Evolutionary conservation across 2,329 filamentous ascomycete genomes (phyloP).

Genomic region (Penicillium sp.): DNA sequence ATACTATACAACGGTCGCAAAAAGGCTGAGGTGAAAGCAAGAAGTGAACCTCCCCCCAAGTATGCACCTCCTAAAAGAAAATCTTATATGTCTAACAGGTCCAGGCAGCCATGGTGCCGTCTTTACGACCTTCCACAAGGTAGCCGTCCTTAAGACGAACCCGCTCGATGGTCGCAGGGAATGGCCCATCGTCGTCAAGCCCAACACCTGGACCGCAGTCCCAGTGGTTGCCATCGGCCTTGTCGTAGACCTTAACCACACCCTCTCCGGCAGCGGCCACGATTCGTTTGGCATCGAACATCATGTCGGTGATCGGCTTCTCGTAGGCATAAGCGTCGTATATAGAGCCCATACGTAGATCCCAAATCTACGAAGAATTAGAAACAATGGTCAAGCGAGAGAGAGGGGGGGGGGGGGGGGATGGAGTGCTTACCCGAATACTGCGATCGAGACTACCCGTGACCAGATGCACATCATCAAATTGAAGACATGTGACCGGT

Average conservation of each 20-base stretch:
- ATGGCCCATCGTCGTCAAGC: slow-evolving; percentile 63
- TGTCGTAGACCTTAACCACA: slow-evolving; percentile 97
- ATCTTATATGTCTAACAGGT: slow-evolving; percentile 56
- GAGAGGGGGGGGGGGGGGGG: too few relatives aligned
- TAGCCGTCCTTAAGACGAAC: slow-evolving; percentile 94
- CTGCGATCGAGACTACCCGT: slow-evolving; percentile 91
- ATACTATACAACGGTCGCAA: slow-evolving; percentile 27
- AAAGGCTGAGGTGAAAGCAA: slow-evolving; percentile 6
- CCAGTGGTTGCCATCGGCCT: slow-evolving; percentile 93
- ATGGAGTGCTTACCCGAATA: slow-evolving; percentile 72
- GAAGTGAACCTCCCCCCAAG: slow-evolving; percentile 6
- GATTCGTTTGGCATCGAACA: slow-evolving; percentile 90
- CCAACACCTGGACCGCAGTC: slow-evolving; percentile 83
- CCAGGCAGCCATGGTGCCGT: slow-evolving; percentile 91
- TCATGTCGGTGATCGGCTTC: slow-evolving; percentile 88
- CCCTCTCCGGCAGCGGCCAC: slow-evolving; percentile 87
- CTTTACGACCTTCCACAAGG: slow-evolving; percentile 81
- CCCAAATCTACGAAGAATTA: slow-evolving; percentile 75
- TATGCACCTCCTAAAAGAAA: not conserved
- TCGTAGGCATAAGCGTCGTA: slow-evolving; percentile 96
- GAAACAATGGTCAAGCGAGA: not conserved
- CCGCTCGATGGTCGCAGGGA: slow-evolving; percentile 71
- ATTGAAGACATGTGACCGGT: slow-evolving; percentile 89
- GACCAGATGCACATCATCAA: slow-evolving; percentile 92
- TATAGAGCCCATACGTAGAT: slow-evolving; percentile 92